Conservation (phyloP, 2,329 filamentous ascomycete species). For the Aspergillus neoniger region DNA sequence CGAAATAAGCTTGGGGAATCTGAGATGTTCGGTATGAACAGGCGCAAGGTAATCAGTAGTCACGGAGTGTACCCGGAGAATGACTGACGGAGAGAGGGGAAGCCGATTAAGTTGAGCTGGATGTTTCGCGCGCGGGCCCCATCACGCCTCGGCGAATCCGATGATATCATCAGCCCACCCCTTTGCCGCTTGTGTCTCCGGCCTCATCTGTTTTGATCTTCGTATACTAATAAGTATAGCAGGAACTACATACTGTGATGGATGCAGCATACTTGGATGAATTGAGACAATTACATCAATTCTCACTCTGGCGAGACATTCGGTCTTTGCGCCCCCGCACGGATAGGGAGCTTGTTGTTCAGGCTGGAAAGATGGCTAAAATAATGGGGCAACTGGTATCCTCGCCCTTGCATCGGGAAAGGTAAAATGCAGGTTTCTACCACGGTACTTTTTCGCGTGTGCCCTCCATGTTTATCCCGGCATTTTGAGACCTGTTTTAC, state of each 20-base stretch:
- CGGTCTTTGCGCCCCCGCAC: background rate
- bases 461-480: background rate
- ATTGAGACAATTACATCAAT: background rate
- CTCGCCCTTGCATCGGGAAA: background rate
- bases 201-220: background rate
- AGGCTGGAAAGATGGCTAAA: background rate
- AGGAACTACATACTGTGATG: background rate
- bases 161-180: conserved; percentile 3
- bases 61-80: background rate
- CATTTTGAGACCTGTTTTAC: background rate
- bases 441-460: background rate
- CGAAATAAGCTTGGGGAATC: background rate
- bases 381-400: background rate
- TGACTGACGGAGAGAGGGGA: background rate
- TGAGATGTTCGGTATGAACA: background rate
- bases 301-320: background rate
- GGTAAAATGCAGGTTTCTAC: background rate
- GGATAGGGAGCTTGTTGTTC: background rate
- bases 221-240: no score
- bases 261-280: background rate
- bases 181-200: background rate
- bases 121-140: background rate
- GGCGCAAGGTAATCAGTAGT: background rate
- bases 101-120: background rate
- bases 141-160: background rate